These are phyloP conservation scores for Avena insularis DNA, from an alignment of 176 grass and related monocot genomes.

Conservation along the genomic window DNA sequence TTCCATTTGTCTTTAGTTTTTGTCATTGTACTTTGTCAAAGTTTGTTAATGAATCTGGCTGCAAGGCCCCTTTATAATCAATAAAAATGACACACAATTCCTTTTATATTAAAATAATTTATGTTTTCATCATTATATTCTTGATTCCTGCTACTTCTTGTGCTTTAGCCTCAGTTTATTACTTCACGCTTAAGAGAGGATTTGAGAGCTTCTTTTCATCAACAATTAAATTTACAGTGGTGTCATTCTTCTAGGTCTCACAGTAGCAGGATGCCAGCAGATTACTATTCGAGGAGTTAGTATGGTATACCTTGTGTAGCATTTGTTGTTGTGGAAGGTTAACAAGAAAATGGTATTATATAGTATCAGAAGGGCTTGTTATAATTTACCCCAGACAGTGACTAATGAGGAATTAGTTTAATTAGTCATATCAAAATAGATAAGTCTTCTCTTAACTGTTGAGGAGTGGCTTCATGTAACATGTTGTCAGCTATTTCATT, in stretches of 20 bases:
- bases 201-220: conserved; percentile 12
- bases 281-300: neutral
- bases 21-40: neutral
- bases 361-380: neutral
- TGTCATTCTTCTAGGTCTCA: neutral
- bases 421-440: neutral
- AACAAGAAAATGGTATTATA: conserved; percentile 1
- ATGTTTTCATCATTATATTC: neutral
- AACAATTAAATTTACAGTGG: neutral
- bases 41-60: neutral
- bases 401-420: neutral
- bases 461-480: conserved; percentile 9
- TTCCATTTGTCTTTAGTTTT: neutral
- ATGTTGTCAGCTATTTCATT: neutral
- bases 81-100: neutral
- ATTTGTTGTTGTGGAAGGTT: neutral
- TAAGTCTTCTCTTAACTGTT: neutral
- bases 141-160: neutral
- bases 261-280: neutral
- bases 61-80: neutral
- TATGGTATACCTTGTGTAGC: neutral
- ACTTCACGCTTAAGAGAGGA: neutral
- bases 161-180: conserved; percentile 24
- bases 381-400: neutral
- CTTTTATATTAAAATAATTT: neutral